Percentiles rank a stretch among this genome's conserved stretches.
Conservation (phyloP, 1,139 yeast species). For the Geotrichum histeridarum region DNA sequence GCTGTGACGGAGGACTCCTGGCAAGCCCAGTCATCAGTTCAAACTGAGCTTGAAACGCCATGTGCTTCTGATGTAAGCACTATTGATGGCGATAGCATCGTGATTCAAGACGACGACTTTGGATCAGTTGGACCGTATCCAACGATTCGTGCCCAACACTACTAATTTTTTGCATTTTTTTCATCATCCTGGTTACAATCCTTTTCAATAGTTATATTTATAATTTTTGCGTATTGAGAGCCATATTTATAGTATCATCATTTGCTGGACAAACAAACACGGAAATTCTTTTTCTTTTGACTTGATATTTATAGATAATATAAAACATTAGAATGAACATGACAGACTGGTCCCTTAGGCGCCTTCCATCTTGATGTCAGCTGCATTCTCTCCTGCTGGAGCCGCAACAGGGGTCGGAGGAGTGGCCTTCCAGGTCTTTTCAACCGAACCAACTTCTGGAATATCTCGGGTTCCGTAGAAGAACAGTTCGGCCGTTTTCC, state of each 20-base stretch:
- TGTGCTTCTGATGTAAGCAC: slow-evolving; percentile 4
- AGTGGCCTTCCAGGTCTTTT: slow-evolving; percentile 33
- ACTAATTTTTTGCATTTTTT: not conserved
- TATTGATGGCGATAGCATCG: slow-evolving; percentile 6
- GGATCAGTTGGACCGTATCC: not conserved
- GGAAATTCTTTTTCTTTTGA: not conserved
- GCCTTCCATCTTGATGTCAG: too few relatives aligned
- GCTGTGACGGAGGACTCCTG: not conserved
- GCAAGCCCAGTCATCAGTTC: not conserved
- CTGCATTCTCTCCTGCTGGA: not conserved
- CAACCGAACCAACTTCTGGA: slow-evolving; percentile 34
- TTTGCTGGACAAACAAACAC: not conserved
- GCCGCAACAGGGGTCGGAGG: slow-evolving; percentile 4
- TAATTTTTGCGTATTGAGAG: not conserved
- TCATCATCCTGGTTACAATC: not conserved
- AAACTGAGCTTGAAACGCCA: not conserved
- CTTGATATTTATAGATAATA: not conserved
- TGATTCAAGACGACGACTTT: not conserved
- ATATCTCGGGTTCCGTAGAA: slow-evolving; percentile 29
- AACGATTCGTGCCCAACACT: not conserved
- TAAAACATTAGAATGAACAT: too few relatives aligned
- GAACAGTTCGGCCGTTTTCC: slow-evolving; percentile 43
- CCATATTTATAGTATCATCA: not conserved
- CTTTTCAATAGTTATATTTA: not conserved
- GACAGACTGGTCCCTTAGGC: too few relatives aligned